Percentiles rank a stretch among this genome's conserved stretches.
Evolutionary conservation across 352 stramenopile genomes (phyloP).

Genomic region (Pythium aquatile): DNA sequence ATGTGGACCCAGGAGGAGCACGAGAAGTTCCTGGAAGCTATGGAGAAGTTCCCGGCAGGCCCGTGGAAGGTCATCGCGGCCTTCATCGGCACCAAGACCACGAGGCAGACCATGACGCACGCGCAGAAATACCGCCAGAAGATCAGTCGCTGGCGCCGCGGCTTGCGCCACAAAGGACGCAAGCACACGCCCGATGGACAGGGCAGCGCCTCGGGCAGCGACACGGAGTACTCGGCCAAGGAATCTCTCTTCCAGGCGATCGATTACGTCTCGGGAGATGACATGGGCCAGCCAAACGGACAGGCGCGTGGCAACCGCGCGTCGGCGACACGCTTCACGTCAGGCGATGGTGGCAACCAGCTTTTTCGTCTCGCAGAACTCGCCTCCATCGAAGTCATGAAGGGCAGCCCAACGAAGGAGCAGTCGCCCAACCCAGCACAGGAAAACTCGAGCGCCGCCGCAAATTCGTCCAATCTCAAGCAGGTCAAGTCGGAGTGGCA

Average conservation of each 20-base stretch:
- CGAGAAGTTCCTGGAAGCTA: constrained; percentile 82
- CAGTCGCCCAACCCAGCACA: constrained; percentile 21
- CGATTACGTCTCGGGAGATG: constrained; percentile 61
- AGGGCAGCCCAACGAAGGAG: constrained; percentile 14
- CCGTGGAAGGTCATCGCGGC: constrained; percentile 83
- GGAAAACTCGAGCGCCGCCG: constrained; percentile 21
- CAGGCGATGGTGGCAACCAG: constrained; percentile 37
- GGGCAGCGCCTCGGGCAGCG: constrained; percentile 31
- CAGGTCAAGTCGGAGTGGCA: constrained; percentile 29
- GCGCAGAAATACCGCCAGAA: constrained; percentile 50
- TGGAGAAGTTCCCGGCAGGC: constrained; percentile 83
- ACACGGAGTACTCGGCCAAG: constrained; percentile 50
- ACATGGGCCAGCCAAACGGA: constrained; percentile 32
- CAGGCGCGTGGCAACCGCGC: background rate
- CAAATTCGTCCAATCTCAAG: constrained; percentile 23
- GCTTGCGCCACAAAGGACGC: constrained; percentile 74
- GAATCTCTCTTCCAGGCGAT: constrained; percentile 63
- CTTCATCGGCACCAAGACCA: constrained; percentile 82
- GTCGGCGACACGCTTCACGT: constrained; percentile 10
- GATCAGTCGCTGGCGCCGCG: constrained; percentile 58
- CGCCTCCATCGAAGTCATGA: constrained; percentile 73
- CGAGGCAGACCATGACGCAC: constrained; percentile 53
- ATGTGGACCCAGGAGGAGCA: constrained; percentile 88
- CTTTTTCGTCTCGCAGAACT: constrained; percentile 76
- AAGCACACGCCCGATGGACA: constrained; percentile 52